Evolutionary conservation across 2,329 filamentous ascomycete species (phyloP).

Genomic region (Chrysoporthe austroafricana): DNA sequence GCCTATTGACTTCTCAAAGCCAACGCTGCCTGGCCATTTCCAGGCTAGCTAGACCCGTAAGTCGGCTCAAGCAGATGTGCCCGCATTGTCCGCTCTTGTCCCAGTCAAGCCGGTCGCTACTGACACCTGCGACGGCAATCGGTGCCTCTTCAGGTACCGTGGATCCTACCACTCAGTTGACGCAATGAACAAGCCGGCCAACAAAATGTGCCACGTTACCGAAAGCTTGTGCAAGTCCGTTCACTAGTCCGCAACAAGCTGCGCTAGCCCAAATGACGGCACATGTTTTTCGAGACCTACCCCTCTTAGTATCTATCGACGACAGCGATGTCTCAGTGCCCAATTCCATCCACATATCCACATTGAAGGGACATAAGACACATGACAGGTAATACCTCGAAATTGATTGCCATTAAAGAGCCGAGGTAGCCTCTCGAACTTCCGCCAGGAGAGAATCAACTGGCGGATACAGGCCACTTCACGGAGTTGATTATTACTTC

Average conservation of each 20-base stretch:
- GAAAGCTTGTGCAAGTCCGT: constrained; percentile 12
- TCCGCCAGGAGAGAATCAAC: too few relatives aligned
- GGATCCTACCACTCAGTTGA: constrained; percentile 8
- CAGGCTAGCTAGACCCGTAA: neutral
- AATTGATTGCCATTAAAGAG: too few relatives aligned
- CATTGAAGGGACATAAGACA: too few relatives aligned
- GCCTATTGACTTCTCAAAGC: neutral
- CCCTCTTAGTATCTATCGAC: neutral
- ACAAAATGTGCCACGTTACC: constrained; percentile 28
- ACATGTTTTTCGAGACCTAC: constrained; percentile 6
- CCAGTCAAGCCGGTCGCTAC: constrained; percentile 13
- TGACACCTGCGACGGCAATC: constrained; percentile 22
- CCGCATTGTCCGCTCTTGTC: neutral
- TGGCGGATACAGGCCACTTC: too few relatives aligned
- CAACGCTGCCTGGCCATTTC: too few relatives aligned
- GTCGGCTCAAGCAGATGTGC: neutral
- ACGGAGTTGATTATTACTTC: too few relatives aligned
- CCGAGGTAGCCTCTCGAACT: too few relatives aligned
- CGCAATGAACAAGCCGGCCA: constrained; percentile 24
- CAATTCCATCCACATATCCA: too few relatives aligned
- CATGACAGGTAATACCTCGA: too few relatives aligned
- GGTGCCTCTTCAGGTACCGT: neutral
- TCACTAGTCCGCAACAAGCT: constrained; percentile 23
- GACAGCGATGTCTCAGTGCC: too few relatives aligned
- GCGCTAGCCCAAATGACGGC: constrained; percentile 10